These are phyloP conservation scores for Boletus holoroseus DNA, from an alignment of 1,284 basidiomycete species.

Conservation along the genomic window DNA sequence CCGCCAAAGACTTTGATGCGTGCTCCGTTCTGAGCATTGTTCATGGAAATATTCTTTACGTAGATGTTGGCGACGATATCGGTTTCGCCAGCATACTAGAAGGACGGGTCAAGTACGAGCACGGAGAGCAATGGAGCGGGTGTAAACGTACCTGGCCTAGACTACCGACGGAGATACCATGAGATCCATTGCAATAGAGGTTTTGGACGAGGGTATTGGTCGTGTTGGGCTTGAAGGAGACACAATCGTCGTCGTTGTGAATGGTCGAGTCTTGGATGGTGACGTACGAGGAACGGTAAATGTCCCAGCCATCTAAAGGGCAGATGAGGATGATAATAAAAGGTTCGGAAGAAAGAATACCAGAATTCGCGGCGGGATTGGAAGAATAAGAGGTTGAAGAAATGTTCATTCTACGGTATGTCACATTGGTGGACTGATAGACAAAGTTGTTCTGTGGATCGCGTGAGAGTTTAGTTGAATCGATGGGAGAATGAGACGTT, in stretches of 20 bases:
- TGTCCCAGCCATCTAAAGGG: conserved; percentile 43
- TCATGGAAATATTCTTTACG: conserved; percentile 43
- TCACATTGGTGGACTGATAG: conserved; percentile 28
- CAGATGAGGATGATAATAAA: background rate
- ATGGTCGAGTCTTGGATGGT: conserved; percentile 38
- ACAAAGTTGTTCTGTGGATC: conserved; percentile 28
- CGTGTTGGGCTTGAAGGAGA: conserved; percentile 29
- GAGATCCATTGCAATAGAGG: conserved; percentile 17
- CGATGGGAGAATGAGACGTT: background rate
- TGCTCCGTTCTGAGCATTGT: conserved; percentile 46
- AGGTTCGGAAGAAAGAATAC: background rate
- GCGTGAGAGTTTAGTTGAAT: background rate
- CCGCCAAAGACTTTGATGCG: conserved; percentile 47
- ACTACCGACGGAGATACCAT: conserved; percentile 24
- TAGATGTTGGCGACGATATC: conserved; percentile 47
- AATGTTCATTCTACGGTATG: conserved; percentile 26
- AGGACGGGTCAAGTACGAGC: background rate
- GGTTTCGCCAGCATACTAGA: conserved; percentile 42
- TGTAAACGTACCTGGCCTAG: conserved; percentile 16
- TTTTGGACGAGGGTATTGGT: conserved; percentile 14
- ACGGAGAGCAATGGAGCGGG: background rate
- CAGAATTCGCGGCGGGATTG: conserved; percentile 22
- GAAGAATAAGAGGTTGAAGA: conserved; percentile 26
- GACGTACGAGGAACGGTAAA: conserved; percentile 40
- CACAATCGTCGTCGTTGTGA: conserved; percentile 44